phyloP scores from a whole-genome alignment of 306 rosid genomes.

The Dicorynia guianensis region DNA sequence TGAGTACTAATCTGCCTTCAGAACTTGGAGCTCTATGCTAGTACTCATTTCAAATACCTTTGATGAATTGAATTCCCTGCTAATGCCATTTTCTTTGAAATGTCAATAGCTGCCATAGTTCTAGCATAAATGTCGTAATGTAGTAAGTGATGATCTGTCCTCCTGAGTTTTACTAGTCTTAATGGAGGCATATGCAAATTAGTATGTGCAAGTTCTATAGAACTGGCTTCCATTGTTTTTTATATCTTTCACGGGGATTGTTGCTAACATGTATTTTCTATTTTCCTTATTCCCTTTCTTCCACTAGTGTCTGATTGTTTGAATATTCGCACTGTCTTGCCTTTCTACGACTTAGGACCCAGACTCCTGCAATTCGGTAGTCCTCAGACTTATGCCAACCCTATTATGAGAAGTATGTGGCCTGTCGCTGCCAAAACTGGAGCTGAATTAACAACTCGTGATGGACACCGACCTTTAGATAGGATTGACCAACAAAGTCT shows the following conservation, averaged over 20 bases:
- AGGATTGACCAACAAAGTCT: conserved; percentile 42
- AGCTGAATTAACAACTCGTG: conserved; percentile 53
- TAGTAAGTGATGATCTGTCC: conserved; percentile 9
- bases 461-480: conserved; percentile 42
- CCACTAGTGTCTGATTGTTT: conserved; percentile 19
- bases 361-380: conserved; percentile 75
- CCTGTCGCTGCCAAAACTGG: conserved; percentile 54
- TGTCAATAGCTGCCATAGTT: background rate
- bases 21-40: conserved; percentile 1
- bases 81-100: background rate
- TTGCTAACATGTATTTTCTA: background rate
- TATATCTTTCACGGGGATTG: conserved; percentile 18
- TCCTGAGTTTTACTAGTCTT: conserved; percentile 20
- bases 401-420: conserved; percentile 58
- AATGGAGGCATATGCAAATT: conserved; percentile 24
- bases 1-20: conserved; percentile 11
- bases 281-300: conserved; percentile 17
- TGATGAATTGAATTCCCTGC: background rate
- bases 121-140: background rate
- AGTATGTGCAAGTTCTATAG: conserved; percentile 23
- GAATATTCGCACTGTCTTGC: conserved; percentile 21
- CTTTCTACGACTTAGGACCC: conserved; percentile 63
- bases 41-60: background rate
- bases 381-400: conserved; percentile 64
- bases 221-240: background rate